Conservation (phyloP, 1,284 basidiomycete genomes). For the Naganishia liquefaciens region DNA sequence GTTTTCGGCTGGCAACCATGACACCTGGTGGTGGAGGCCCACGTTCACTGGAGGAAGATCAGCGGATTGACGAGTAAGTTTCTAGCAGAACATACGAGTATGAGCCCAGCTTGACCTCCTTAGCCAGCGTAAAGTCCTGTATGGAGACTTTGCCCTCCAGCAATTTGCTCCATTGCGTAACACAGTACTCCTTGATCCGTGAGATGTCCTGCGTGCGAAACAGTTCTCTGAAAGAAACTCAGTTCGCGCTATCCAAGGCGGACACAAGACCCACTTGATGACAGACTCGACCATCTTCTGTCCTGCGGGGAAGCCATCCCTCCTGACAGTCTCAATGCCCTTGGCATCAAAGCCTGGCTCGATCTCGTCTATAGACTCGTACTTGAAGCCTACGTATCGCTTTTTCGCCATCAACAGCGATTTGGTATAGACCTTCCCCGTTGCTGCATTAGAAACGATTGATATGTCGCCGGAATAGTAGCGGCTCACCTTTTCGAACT, state of each 20-base stretch:
- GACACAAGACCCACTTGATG: constrained; percentile 65
- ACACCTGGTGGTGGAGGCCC: constrained; percentile 86
- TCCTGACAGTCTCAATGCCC: constrained; percentile 92
- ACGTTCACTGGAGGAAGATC: constrained; percentile 61
- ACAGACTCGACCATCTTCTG: constrained; percentile 85
- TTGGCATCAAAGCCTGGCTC: constrained; percentile 91
- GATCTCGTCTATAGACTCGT: constrained; percentile 74
- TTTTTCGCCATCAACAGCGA: constrained; percentile 95
- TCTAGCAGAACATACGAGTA: constrained; percentile 66
- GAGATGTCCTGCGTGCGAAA: constrained; percentile 88
- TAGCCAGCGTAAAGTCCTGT: constrained; percentile 92
- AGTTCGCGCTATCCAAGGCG: not conserved
- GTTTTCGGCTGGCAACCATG: constrained; percentile 74
- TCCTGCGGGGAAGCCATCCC: constrained; percentile 85
- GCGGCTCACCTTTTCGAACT: constrained; percentile 84
- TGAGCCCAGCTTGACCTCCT: constrained; percentile 87
- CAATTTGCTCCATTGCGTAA: constrained; percentile 80
- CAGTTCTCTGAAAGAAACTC: constrained; percentile 63
- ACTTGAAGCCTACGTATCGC: constrained; percentile 94
- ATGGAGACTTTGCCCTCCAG: constrained; percentile 75
- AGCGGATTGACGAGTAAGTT: not conserved
- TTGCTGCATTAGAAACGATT: not conserved
- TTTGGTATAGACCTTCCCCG: constrained; percentile 78
- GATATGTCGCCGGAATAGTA: not conserved
- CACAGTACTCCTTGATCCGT: constrained; percentile 84